phyloP scores from a whole-genome alignment of 2,329 filamentous ascomycete genomes.

The Venturia nashicola region DNA sequence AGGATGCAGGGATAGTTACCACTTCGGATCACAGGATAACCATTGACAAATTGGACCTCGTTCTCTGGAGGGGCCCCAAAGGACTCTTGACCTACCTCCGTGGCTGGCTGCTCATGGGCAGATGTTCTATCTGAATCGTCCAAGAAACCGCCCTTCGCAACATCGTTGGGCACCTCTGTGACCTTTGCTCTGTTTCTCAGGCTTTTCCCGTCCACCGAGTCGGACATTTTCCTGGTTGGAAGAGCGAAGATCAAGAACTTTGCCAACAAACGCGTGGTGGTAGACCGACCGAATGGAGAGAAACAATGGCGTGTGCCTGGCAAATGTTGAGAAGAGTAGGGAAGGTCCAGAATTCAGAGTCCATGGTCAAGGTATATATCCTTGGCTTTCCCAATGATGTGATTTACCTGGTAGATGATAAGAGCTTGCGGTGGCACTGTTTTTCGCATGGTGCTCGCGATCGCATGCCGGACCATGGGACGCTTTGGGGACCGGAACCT shows the following conservation, averaged over 20 bases:
- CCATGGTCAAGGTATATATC: not conserved
- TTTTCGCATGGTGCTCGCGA: not conserved
- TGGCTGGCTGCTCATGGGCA: not conserved
- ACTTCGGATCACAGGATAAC: not conserved
- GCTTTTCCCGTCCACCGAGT: not conserved
- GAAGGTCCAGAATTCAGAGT: too few species aligned
- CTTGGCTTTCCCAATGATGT: not conserved
- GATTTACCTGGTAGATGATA: not conserved
- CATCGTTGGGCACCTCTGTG: not conserved
- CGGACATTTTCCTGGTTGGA: not conserved
- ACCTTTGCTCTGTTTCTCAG: not conserved
- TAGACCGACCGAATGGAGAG: too few species aligned
- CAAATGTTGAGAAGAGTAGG: not conserved
- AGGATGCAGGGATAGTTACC: not conserved
- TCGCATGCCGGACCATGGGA: not conserved
- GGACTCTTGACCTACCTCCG: not conserved
- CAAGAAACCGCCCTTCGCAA: not conserved
- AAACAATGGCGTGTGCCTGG: not conserved
- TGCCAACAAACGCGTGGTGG: not conserved
- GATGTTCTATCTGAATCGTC: not conserved
- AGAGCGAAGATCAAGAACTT: not conserved
- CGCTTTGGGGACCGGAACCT: not conserved
- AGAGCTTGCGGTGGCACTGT: not conserved
- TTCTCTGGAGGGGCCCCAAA: conserved; percentile 3
- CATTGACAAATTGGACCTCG: not conserved